A percentile compares a stretch with the other conserved stretches of the same genome.
Evolutionary conservation across 768 basidiomycete genomes (phyloP).

Genomic region (Austroboletus eburneus): DNA sequence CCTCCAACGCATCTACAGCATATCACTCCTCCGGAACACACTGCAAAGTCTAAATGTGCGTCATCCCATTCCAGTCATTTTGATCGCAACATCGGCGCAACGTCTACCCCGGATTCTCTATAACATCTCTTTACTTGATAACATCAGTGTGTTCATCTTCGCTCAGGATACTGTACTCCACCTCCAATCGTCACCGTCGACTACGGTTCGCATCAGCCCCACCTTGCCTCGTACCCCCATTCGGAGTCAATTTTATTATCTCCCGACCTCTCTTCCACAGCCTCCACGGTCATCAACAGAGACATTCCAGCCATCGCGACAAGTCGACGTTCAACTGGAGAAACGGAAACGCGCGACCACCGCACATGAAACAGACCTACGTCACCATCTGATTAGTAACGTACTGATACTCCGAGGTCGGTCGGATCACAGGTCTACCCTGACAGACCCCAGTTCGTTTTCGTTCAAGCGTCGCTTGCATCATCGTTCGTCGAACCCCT

Average conservation of each 20-base stretch:
- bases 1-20: neutral
- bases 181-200: too few relatives aligned
- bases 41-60: slow-evolving; percentile 19
- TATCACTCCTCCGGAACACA: neutral
- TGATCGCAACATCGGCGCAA: slow-evolving; percentile 1
- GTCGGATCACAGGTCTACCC: neutral
- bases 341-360: neutral
- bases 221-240: too few relatives aligned
- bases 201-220: too few relatives aligned
- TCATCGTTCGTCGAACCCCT: too few relatives aligned
- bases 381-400: neutral
- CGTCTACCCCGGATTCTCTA: too few relatives aligned
- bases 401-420: too few relatives aligned
- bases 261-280: too few relatives aligned
- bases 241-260: too few relatives aligned
- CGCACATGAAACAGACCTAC: neutral
- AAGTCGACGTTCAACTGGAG: neutral
- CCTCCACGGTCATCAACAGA: too few relatives aligned
- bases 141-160: too few relatives aligned
- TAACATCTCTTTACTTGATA: neutral
- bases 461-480: neutral
- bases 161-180: too few relatives aligned
- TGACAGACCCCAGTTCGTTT: neutral
- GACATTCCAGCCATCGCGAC: neutral
- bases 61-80: slow-evolving; percentile 5